A percentile compares a stretch with the other conserved stretches of the same genome.
phyloP scores from a whole-genome alignment of 2,329 filamentous ascomycete genomes.

The Escovopsis sp. region DNA sequence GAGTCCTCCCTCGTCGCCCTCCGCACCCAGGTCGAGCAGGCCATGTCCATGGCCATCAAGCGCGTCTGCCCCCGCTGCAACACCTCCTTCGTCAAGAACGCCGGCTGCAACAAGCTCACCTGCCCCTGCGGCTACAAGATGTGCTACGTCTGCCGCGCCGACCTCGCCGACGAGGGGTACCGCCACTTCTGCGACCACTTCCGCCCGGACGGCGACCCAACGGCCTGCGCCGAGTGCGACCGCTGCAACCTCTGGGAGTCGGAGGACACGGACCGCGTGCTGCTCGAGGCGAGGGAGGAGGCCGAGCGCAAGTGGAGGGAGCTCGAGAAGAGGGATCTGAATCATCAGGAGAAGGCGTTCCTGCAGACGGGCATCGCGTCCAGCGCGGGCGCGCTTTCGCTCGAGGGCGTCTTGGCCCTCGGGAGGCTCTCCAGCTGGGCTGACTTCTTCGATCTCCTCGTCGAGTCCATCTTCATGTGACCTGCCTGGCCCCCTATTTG shows the following conservation, averaged over 20 bases:
- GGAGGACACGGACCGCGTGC: conserved; percentile 54
- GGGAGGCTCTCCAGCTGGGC: conserved; percentile 22
- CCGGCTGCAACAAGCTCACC: conserved; percentile 92
- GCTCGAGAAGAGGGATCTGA: conserved; percentile 43
- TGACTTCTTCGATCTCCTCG: conserved; percentile 30
- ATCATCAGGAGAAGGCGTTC: conserved; percentile 38
- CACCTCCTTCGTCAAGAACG: conserved; percentile 81
- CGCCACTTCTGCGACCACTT: conserved; percentile 95
- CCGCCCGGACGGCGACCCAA: conserved; percentile 57
- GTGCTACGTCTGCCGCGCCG: conserved; percentile 90
- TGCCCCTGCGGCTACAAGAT: conserved; percentile 94
- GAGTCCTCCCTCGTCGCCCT: conserved; percentile 69
- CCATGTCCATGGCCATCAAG: conserved; percentile 87
- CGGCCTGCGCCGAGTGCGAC: conserved; percentile 62
- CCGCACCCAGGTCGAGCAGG: conserved; percentile 79
- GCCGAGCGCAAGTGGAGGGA: conserved; percentile 58
- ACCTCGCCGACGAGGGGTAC: conserved; percentile 63
- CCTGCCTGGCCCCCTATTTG: neutral
- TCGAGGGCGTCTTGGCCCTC: conserved; percentile 18
- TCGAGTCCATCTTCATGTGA: conserved; percentile 28
- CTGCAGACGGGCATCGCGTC: conserved; percentile 36
- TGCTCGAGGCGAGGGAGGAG: conserved; percentile 52
- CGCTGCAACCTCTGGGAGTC: conserved; percentile 67
- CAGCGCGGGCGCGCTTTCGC: conserved; percentile 8
- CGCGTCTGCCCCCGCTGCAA: conserved; percentile 86